Evolutionary conservation across 129 eudicot genomes (phyloP).

Genomic region (Flaveria robusta): DNA sequence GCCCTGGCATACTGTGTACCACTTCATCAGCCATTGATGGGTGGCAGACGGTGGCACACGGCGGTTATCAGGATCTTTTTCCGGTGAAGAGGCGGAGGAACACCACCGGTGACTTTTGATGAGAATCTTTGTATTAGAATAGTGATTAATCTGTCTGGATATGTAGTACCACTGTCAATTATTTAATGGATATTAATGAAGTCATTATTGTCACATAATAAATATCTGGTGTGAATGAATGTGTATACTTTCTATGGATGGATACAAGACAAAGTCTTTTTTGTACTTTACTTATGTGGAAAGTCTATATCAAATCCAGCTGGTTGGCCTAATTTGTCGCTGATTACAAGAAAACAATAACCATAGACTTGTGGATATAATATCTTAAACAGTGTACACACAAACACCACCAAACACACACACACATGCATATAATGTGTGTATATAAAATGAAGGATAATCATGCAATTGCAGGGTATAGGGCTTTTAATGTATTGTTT

Average conservation of each 20-base stretch:
- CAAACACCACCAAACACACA: neutral
- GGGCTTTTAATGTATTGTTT: neutral
- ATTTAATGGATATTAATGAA: slow-evolving; percentile 21
- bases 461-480: neutral
- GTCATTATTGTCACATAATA: neutral
- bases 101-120: slow-evolving; percentile 40
- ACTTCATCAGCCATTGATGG: slow-evolving; percentile 31
- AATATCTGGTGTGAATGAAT: slow-evolving; percentile 24
- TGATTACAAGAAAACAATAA: slow-evolving; percentile 8
- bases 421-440: neutral
- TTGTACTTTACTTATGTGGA: slow-evolving; percentile 7
- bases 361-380: neutral
- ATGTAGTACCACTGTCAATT: slow-evolving; percentile 29
- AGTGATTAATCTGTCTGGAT: slow-evolving; percentile 26
- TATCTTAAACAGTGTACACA: neutral
- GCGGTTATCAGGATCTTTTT: slow-evolving; percentile 47
- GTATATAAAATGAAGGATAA: neutral
- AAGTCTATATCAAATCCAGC: slow-evolving; percentile 13
- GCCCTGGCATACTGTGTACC: slow-evolving; percentile 36
- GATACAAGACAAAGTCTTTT: slow-evolving; percentile 7
- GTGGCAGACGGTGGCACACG: slow-evolving; percentile 54
- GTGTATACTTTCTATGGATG: slow-evolving; percentile 30
- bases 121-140: slow-evolving; percentile 36
- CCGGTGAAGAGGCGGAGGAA: slow-evolving; percentile 65
- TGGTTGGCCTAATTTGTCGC: slow-evolving; percentile 22